phyloP scores from a whole-genome alignment of 2,329 filamentous ascomycete species.

The Madurella mycetomatis region DNA sequence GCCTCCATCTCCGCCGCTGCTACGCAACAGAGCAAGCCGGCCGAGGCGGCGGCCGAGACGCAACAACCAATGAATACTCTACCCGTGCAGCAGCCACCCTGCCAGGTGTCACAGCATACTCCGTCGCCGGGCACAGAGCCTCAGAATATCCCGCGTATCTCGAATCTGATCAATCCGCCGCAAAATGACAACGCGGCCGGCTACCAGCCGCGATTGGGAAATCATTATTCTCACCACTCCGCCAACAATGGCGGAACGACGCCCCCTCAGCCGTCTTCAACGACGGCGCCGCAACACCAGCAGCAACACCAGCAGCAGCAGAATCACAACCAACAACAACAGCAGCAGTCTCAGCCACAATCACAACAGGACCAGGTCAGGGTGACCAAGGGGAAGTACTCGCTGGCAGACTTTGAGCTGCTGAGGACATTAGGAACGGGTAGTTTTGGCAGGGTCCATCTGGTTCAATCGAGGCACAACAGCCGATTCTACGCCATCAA shows the following conservation, averaged over 20 bases:
- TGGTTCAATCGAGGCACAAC: slow-evolving; percentile 97
- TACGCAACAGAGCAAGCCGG: slow-evolving; percentile 29
- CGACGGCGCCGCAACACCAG: slow-evolving; percentile 36
- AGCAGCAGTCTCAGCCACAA: slow-evolving; percentile 20
- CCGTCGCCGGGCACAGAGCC: slow-evolving; percentile 45
- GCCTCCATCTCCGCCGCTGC: slow-evolving; percentile 29
- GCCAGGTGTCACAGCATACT: slow-evolving; percentile 27
- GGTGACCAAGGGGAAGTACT: slow-evolving; percentile 96
- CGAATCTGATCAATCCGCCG: slow-evolving; percentile 71
- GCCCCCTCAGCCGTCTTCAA: slow-evolving; percentile 31
- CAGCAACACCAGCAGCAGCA: slow-evolving; percentile 16
- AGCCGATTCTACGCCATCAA: slow-evolving; percentile 98
- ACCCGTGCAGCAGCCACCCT: slow-evolving; percentile 29
- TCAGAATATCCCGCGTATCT: slow-evolving; percentile 75
- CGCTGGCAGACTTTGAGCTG: slow-evolving; percentile 82
- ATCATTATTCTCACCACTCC: slow-evolving; percentile 17
- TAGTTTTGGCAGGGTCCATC: slow-evolving; percentile 92
- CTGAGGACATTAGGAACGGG: slow-evolving; percentile 91
- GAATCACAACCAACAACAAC: slow-evolving; percentile 21
- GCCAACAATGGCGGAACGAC: slow-evolving; percentile 25
- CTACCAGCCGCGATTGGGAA: slow-evolving; percentile 26
- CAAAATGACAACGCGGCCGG: slow-evolving; percentile 41
- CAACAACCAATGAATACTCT: slow-evolving; percentile 32
- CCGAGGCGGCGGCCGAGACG: slow-evolving; percentile 23
- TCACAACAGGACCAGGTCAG: slow-evolving; percentile 40